Evolutionary conservation across 75 land plant genomes (phyloP), one percentile per base, ranked within the genome.

Genomic region (Isoetes taiwanensis): DNA sequence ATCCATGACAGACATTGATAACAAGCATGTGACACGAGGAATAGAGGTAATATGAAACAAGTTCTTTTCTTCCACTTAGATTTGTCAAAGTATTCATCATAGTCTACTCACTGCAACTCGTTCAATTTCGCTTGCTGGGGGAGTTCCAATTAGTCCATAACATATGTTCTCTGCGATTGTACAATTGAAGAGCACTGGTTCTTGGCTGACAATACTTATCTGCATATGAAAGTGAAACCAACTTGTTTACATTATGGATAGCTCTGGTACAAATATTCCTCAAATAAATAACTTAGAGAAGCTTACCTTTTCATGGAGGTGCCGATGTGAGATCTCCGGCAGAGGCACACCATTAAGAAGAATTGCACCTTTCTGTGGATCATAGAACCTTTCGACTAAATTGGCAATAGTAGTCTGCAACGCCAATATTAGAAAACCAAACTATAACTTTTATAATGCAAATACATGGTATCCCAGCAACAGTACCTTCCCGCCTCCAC

Each of bases 121-220:
- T 80, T 88, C 95, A 59, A 94, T 67, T 30, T 81, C 90, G 11
- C 14, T 59, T 31, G 41, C 58, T 41, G 69, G 65, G 1, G 69
- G 78, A 60, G 72, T 72, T 27, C 83, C 86, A 33, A 83, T 66
- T 30, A 76, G 4, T 39, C 99, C 99, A 78, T 94, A 94, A 3
- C 88, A 77, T 41, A 94, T 94, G 61, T 94, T 94, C 41, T 88
- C 96, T 52, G 80, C 80, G 29, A 94, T 73, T 8, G 96, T 74
- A 54, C 96, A 94, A 54, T 94, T 88, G 64, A 94, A 94, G 19
- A 94, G 80, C n/a, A 78, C 63, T 33, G 99, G 99, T 56, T 94
- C 99, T 57, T 94, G 99, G 70, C 99, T 94, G 50, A 94, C 99
- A 48, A 94, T 94, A 67, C 99, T 94, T 42, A 94, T 67, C 99